Percentiles rank a stretch among this genome's conserved stretches.
Conservation (phyloP, 257 asterid genomes). For the Solanum medicagineum region DNA sequence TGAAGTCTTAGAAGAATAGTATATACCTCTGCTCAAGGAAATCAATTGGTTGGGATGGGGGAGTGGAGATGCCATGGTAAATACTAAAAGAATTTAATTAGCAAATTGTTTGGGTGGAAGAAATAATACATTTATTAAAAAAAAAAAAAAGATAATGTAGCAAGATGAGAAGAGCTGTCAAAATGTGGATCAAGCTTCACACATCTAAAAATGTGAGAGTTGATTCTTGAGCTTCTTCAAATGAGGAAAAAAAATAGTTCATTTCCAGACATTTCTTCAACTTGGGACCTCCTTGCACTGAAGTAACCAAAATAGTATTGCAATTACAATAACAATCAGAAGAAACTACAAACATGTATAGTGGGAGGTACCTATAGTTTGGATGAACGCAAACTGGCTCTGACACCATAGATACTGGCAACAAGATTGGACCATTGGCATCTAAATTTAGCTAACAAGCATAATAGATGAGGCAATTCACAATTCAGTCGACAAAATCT, state of each 20-base stretch:
- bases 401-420: background rate
- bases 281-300: background rate
- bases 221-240: background rate
- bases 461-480: background rate
- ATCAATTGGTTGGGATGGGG: no score
- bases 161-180: no score
- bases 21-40: no score
- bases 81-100: no score
- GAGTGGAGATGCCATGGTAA: no score
- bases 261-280: background rate
- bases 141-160: no score
- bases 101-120: no score
- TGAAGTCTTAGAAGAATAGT: no score
- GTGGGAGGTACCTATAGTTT: background rate
- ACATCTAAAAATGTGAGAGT: background rate
- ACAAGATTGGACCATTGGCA: background rate
- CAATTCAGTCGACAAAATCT: background rate
- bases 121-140: no score
- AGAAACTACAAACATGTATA: background rate
- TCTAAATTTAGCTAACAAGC: background rate
- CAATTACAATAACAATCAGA: background rate
- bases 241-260: background rate
- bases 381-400: background rate
- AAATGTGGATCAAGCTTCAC: no score
- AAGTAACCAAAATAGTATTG: background rate